Conservation (phyloP, 139 green algal species). For the Chlorella sp. region DNA sequence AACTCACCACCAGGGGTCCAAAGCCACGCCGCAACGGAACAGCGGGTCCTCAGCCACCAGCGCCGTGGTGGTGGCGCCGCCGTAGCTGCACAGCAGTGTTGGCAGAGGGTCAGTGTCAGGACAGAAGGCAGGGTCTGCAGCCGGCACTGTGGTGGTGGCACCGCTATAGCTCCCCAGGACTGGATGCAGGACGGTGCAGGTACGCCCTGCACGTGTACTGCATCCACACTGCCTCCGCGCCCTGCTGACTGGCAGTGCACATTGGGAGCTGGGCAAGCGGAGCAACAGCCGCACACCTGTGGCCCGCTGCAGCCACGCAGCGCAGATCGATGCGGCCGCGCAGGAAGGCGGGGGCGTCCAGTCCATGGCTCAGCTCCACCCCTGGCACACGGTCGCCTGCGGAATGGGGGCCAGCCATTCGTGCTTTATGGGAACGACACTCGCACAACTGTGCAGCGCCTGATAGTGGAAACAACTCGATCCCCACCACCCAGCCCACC, state of each 20-base stretch:
- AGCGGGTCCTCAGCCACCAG: constrained; percentile 47
- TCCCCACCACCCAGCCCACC: neutral
- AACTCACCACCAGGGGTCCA: constrained; percentile 75
- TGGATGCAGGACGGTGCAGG: too few species aligned
- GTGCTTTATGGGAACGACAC: too few species aligned
- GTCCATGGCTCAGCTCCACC: constrained; percentile 17
- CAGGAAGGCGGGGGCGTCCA: constrained; percentile 33
- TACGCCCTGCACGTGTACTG: too few species aligned
- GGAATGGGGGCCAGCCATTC: neutral
- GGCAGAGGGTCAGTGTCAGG: too few species aligned
- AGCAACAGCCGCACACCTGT: too few species aligned
- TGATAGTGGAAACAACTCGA: too few species aligned
- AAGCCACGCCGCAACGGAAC: constrained; percentile 50
- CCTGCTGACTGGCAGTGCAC: too few species aligned
- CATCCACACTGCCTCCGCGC: too few species aligned
- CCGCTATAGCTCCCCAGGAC: too few species aligned
- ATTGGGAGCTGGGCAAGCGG: too few species aligned
- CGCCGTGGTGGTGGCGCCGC: constrained; percentile 65
- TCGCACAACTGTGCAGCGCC: too few species aligned
- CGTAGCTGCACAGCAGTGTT: constrained; percentile 53
- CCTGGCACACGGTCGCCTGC: neutral
- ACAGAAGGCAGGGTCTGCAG: neutral
- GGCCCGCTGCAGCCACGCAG: constrained; percentile 55
- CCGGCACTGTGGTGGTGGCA: neutral
- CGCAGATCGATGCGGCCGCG: constrained; percentile 52